Conservation (phyloP, 2,329 filamentous ascomycete genomes). For the Zymoseptoria tritici region DNA sequence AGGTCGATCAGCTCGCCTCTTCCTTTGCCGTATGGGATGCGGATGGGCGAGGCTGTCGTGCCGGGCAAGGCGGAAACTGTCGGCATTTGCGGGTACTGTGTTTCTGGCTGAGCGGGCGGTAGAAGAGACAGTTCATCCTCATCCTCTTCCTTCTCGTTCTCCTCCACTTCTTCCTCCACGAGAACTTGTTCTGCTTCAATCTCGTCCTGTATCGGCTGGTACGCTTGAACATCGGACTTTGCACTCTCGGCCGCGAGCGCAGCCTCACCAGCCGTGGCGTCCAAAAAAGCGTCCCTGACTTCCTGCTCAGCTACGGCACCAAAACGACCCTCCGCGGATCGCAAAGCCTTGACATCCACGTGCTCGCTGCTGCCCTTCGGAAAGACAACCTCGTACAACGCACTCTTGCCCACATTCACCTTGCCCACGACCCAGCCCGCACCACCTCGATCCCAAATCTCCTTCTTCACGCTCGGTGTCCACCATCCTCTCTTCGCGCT, state of each 20-base stretch:
- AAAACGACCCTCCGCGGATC: neutral
- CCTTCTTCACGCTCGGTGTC: conserved; percentile 77
- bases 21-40: conserved; percentile 78
- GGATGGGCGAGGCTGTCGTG: conserved; percentile 90
- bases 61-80: conserved; percentile 80
- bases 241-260: conserved; percentile 4
- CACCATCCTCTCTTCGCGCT: conserved; percentile 85
- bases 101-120: conserved; percentile 66
- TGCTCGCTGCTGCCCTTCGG: conserved; percentile 51
- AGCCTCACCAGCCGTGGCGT: neutral
- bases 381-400: conserved; percentile 78
- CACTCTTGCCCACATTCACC: conserved; percentile 94
- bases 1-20: conserved; percentile 90
- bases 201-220: neutral
- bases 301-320: neutral
- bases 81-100: conserved; percentile 74
- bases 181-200: neutral
- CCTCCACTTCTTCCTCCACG: neutral
- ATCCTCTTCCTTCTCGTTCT: conserved; percentile 17
- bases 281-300: neutral
- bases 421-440: conserved; percentile 97
- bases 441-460: conserved; percentile 75
- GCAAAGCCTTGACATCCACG: neutral
- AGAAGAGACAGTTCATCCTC: conserved; percentile 46
- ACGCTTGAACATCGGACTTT: neutral